A percentile compares a stretch with the other conserved stretches of the same genome.
phyloP scores from a whole-genome alignment of 768 basidiomycete genomes.

The Termitomyces sp. region DNA sequence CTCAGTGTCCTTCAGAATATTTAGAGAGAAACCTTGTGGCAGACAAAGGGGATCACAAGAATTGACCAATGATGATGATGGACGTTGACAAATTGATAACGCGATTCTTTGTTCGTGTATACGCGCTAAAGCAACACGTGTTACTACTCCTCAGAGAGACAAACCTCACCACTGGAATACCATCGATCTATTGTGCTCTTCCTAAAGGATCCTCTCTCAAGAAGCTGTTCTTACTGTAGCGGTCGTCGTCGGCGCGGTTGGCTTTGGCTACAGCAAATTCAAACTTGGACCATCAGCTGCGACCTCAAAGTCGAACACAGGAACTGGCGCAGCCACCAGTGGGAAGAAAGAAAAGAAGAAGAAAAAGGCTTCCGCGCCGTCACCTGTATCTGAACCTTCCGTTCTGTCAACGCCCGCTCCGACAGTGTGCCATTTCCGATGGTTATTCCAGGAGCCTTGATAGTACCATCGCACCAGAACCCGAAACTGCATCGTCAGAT shows the following conservation, averaged over 20 bases:
- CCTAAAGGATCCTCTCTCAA: constrained; percentile 36
- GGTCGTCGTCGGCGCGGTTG: constrained; percentile 36
- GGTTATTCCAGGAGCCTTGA: constrained; percentile 46
- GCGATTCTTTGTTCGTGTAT: too few species aligned
- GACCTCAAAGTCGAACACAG: neutral
- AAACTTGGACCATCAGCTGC: constrained; percentile 8
- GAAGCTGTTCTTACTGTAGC: constrained; percentile 32
- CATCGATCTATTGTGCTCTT: too few species aligned
- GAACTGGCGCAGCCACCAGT: neutral
- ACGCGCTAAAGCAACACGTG: too few species aligned
- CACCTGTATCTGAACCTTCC: neutral
- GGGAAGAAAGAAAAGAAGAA: constrained; percentile 21
- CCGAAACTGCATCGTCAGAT: neutral
- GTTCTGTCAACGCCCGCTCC: constrained; percentile 4
- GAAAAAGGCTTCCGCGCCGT: constrained; percentile 1
- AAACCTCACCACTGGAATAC: too few species aligned
- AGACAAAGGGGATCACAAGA: too few species aligned
- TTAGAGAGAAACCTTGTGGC: too few species aligned
- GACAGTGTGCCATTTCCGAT: constrained; percentile 26
- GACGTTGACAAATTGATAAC: too few species aligned
- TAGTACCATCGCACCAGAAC: neutral
- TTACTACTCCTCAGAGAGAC: too few species aligned
- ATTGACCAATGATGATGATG: too few species aligned
- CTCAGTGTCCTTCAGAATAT: too few species aligned
- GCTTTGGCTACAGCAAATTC: constrained; percentile 32